Evolutionary conservation across 164 flowering plant genomes (phyloP).

Genomic region (Piper longum): DNA sequence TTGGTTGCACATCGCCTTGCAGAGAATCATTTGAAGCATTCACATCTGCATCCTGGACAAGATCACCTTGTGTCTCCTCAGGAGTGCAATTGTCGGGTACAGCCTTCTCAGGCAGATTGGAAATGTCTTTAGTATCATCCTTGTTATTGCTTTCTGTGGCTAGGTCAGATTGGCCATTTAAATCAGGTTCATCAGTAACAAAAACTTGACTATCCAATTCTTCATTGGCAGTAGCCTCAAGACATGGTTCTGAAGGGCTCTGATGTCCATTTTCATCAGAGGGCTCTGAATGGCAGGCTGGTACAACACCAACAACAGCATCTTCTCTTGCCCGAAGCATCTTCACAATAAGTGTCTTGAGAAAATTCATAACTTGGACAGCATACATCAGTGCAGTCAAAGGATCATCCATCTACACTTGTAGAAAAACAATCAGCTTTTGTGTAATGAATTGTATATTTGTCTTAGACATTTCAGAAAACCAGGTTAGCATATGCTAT

Average conservation of each 20-base stretch:
- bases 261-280: conserved; percentile 41
- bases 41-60: neutral
- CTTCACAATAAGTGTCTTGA: conserved; percentile 49
- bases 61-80: conserved; percentile 10
- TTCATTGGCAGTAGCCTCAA: conserved; percentile 17
- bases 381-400: conserved; percentile 82
- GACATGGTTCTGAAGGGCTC: conserved; percentile 29
- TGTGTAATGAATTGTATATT: neutral
- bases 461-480: no score
- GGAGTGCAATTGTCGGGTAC: conserved; percentile 7
- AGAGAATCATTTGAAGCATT: conserved; percentile 3
- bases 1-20: conserved; percentile 6
- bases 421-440: neutral
- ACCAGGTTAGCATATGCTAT: no score
- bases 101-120: conserved; percentile 12
- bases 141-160: conserved; percentile 7
- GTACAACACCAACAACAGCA: conserved; percentile 22
- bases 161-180: conserved; percentile 15
- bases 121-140: conserved; percentile 10
- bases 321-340: conserved; percentile 51
- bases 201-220: conserved; percentile 14
- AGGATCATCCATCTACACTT: conserved; percentile 78
- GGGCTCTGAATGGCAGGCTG: conserved; percentile 30
- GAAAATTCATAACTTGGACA: conserved; percentile 86
- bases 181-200: conserved; percentile 6